Base-by-base conservation (phyloP, 2,329 filamentous ascomycete genomes). In the Metarhizium robertsii region DNA sequence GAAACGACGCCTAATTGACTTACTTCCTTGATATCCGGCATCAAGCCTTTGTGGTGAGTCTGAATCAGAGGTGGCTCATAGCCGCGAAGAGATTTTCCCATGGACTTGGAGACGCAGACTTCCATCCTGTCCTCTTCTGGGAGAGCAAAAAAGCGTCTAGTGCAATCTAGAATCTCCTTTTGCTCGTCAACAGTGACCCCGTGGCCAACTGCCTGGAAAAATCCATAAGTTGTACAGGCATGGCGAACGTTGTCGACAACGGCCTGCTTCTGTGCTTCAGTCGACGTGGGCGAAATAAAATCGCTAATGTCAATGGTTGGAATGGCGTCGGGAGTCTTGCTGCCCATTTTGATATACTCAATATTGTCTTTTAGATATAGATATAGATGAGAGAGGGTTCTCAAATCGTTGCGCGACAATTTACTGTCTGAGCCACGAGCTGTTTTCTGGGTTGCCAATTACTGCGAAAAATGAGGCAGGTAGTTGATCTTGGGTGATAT, bases 121-220 rank as follows among this genome's bases (percentile, higher is more conserved):
- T 64, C 63, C 64, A 65, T 64, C 8, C 59, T 58, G 8, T 66
- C 58, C 47, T 66, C 62, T 46, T 57, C 50, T 0, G 65, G 60
- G 13, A 67, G 59, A 0, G 62, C 61, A 20, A 66, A 67, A 54
- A 67, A 66, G 6, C 49, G 55, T 52, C 57, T 64, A 40, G 60
- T 60, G 53, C 58, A 60, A 42, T 64, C 57, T 14, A 67, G 57
- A 16, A 61, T 59, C 25, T 59, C 43, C 1, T 59, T 52, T 29
- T 61, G 61, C 40, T 61, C 52, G 36, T 63, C 60, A 2, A 55
- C 18, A 18, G 62, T 55, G 18, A 69, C 58, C 2, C 67, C 67
- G 46, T 68, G 66, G 2, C 65, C 66, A 43, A 64, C 58, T 1
- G 66, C 62, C 42, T 66, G 63, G 55, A 69, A 68, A 60, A 69